Evolutionary conservation across 768 basidiomycete genomes (phyloP).

Genomic region (Calocybe gangraenosa): DNA sequence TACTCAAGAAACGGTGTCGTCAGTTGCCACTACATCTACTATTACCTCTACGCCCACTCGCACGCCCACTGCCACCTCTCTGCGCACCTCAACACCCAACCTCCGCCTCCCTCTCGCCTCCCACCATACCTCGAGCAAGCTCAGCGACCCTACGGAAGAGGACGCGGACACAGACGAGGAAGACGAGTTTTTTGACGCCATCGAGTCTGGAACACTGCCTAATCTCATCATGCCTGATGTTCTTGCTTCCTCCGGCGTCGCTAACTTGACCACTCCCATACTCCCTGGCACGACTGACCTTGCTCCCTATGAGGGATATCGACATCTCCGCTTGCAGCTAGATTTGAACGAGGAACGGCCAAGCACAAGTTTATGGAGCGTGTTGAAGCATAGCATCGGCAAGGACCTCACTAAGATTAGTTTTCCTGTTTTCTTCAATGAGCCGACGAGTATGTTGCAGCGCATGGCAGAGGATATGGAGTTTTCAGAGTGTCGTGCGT

Average conservation of each 20-base stretch:
- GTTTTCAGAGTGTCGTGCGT: constrained; percentile 86
- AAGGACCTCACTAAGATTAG: constrained; percentile 96
- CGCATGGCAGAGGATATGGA: constrained; percentile 99
- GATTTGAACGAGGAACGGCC: constrained; percentile 78
- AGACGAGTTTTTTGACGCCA: constrained; percentile 98
- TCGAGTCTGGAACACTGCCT: constrained; percentile 76
- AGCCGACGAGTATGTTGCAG: constrained; percentile 95
- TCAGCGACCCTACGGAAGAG: constrained; percentile 16
- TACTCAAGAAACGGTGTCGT: constrained; percentile 1
- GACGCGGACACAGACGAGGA: constrained; percentile 67
- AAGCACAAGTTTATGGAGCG: constrained; percentile 88
- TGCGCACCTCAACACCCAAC: not conserved
- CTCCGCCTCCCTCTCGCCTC: not conserved
- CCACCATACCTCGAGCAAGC: not conserved
- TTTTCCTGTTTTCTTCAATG: constrained; percentile 92
- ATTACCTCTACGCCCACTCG: not conserved
- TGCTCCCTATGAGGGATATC: constrained; percentile 64
- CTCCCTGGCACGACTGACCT: constrained; percentile 12
- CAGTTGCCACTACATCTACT: not conserved
- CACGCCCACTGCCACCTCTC: not conserved
- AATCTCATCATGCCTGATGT: constrained; percentile 68
- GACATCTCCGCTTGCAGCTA: constrained; percentile 53
- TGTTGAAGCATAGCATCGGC: constrained; percentile 92
- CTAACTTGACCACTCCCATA: constrained; percentile 12
- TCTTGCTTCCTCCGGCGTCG: constrained; percentile 43